Base-by-base conservation (phyloP, 2,329 filamentous ascomycete genomes). In the Trichoderma guizhouense region DNA sequence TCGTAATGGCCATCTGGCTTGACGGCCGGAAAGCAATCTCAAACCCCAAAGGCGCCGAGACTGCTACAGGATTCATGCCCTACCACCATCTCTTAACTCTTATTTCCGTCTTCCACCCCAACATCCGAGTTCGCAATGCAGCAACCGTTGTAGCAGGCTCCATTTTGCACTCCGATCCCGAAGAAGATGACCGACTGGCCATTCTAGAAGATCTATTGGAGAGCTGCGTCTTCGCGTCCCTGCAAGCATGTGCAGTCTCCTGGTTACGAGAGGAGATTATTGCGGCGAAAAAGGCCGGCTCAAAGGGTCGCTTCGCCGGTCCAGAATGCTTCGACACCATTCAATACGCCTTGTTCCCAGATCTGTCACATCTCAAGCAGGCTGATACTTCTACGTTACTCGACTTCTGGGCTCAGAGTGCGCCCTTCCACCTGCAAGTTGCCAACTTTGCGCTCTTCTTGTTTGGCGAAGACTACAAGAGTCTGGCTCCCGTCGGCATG, bases 241-340 rank as follows among this genome's bases (percentile, higher is more conserved):
- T 92, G 47, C 90, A 90, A 77, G 89, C 87, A 9, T 89, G 87
- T 55, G 89, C 89, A 0, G 84, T 91, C 5, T 84, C 85, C 5
- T 92, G 90, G 90, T 80, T 91, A 39, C 86, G 88, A 69, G 89
- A 91, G 75, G 90, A 91, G 77, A 81, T 91, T 18, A 83, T 90
- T 9, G 78, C 83, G 5, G 85, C 87, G 3, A 79, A 75, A 30
- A 78, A 79, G 53, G 71, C 78, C 28, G 73, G 74, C 15, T 73
- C 76, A 32, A 80, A 78, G 74, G 79, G 77, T 9, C 79, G 77
- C 28, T 91, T 91, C 77, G 79, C 84, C 12, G 84, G 82, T 5
- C 81, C 86, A 0, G 86, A 88, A 18, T 87, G 87, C 57, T 81
- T 91, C 24, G 87, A 90, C 55, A 84, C 84, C 24, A 82, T 90